Percentiles rank a stretch among this genome's conserved stretches.
Conservation (phyloP, 768 basidiomycete species). For the Trametes punicea region DNA sequence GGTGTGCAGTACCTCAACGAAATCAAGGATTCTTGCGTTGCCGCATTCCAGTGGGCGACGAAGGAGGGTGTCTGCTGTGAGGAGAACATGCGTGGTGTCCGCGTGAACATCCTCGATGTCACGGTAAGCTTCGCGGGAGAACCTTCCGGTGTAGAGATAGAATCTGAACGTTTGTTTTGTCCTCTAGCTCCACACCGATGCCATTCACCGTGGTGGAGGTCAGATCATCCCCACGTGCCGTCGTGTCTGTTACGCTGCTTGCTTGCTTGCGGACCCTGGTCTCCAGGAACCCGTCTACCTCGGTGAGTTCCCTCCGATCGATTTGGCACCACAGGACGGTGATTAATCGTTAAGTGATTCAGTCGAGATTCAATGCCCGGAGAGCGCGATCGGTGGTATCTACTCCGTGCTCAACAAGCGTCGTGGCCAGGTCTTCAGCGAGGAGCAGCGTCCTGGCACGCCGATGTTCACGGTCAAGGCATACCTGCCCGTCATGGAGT, state of each 20-base stretch:
- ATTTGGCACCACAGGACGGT: neutral
- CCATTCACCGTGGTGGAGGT: constrained; percentile 99
- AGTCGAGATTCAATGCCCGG: constrained; percentile 99
- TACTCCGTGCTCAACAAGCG: constrained; percentile 93
- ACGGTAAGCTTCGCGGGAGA: constrained; percentile 52
- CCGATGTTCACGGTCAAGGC: constrained; percentile 99
- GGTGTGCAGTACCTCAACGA: constrained; percentile 99
- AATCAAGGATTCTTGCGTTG: constrained; percentile 99
- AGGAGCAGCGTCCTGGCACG: constrained; percentile 95
- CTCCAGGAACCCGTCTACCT: constrained; percentile 97
- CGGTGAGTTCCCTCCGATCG: constrained; percentile 41
- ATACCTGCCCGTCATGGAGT: constrained; percentile 87
- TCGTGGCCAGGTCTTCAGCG: constrained; percentile 97
- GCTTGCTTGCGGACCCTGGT: constrained; percentile 84
- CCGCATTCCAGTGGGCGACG: constrained; percentile 99
- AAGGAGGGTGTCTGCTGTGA: constrained; percentile 97
- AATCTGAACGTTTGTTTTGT: constrained; percentile 2
- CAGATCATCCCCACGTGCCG: constrained; percentile 97
- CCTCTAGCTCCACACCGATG: constrained; percentile 88
- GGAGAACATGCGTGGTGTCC: constrained; percentile 98
- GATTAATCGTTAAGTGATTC: constrained; percentile 15
- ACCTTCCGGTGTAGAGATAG: neutral
- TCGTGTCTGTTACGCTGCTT: constrained; percentile 94
- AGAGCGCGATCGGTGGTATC: constrained; percentile 96
- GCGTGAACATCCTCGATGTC: constrained; percentile 94